Base-by-base conservation (phyloP, 1,284 basidiomycete genomes). In the Ganoderma lingzhi region DNA sequence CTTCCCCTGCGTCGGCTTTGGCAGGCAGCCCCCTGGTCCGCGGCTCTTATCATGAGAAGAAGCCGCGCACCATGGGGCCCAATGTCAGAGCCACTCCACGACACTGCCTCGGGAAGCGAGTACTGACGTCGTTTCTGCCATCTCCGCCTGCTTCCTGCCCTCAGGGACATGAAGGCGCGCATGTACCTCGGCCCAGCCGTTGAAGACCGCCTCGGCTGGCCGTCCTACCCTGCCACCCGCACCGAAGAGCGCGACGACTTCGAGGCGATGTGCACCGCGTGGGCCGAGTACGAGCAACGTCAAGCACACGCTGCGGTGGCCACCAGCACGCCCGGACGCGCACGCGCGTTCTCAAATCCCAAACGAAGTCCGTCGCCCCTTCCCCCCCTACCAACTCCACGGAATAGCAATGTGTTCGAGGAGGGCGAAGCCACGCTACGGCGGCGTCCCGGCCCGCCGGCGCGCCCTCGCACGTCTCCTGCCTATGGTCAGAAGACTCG, bases 141-240 rank as follows among this genome's bases (percentile, higher is more conserved):
- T 65, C 45, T 44, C 15, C 60, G 62, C 37, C 23, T 42, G 23
- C 32, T 62, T 44, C 62, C 67, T 23, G 63, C 32, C 28, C 65
- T 55, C 70, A 91, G 90, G 77, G 90, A 92, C 77, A 91, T 91
- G 89, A 81, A 84, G 67, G 86, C 90, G 71, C 84, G 85, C 69
- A 86, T 86, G 70, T 80, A 81, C 12, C 77, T 90, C 12, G 82
- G 82, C 37, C 75, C 78, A 67, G 82, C 83, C 10, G 78, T 90
- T 6, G 78, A 84, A 65, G 83, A 85, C 42, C 81, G 84, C 5
- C 85, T 90, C 67, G 78, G 79, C 42, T 88, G 89, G 86, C 74
- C 76, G 30, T 76, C 80, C 14, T 77, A 81, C 28, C 75, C 82
- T 12, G 76, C 79, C 0, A 73, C 81, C 32, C 76, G 64, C 42